Percentiles rank a stretch among this genome's conserved stretches.
Conservation (phyloP, 1,139 yeast genomes). For the Arxiozyma telluris region DNA sequence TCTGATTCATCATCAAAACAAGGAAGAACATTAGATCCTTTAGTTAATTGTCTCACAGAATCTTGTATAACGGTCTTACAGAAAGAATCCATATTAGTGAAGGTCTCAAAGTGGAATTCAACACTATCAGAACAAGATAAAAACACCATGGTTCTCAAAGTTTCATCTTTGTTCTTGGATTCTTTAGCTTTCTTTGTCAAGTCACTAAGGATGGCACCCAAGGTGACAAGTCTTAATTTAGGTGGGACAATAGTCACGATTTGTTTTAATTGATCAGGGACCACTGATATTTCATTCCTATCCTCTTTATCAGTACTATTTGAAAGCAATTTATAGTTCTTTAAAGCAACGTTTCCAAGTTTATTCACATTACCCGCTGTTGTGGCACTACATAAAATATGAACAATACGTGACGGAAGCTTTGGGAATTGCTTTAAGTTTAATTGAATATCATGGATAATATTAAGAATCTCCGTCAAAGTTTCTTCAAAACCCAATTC, state of each 20-base stretch:
- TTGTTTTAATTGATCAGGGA: constrained; percentile 87
- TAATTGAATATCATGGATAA: constrained; percentile 42
- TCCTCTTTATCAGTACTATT: constrained; percentile 33
- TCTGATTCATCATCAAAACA: constrained; percentile 28
- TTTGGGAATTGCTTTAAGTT: constrained; percentile 40
- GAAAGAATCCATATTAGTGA: constrained; percentile 36
- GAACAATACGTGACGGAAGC: constrained; percentile 63
- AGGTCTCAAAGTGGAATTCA: constrained; percentile 74
- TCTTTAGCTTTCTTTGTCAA: constrained; percentile 30
- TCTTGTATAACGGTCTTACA: constrained; percentile 38
- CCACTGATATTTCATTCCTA: constrained; percentile 32
- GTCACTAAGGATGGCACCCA: constrained; percentile 55
- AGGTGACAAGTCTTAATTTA: constrained; percentile 73
- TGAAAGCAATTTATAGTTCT: constrained; percentile 61
- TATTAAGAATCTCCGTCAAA: constrained; percentile 60
- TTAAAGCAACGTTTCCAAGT: constrained; percentile 66
- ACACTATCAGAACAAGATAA: constrained; percentile 93
- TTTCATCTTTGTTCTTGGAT: constrained; percentile 13
- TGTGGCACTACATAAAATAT: constrained; percentile 89
- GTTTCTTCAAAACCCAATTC: constrained; percentile 96
- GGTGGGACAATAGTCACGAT: constrained; percentile 79
- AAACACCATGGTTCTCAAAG: constrained; percentile 66
- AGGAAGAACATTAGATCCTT: constrained; percentile 26
- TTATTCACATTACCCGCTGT: constrained; percentile 72
- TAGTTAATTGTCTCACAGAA: constrained; percentile 30